Conservation (phyloP, 257 asterid species). For the Ocimum tenuiflorum region DNA sequence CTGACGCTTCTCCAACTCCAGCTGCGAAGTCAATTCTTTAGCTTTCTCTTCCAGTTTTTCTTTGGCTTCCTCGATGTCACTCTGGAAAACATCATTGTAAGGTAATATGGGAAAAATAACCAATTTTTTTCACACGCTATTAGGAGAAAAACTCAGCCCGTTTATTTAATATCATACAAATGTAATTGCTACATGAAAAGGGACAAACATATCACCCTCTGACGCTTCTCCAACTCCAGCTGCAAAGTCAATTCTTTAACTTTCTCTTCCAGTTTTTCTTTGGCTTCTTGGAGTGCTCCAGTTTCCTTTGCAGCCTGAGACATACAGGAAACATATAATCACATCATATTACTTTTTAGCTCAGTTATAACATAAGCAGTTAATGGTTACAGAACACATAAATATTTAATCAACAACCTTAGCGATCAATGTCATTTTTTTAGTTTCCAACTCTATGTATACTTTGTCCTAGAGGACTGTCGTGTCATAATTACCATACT, state of each 20-base stretch:
- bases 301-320: slow-evolving; percentile 85
- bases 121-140: background rate
- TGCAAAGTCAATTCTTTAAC: slow-evolving; percentile 63
- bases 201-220: slow-evolving; percentile 39
- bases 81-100: slow-evolving; percentile 19
- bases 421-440: background rate
- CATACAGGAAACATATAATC: slow-evolving; percentile 11
- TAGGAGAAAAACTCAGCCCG: background rate
- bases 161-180: slow-evolving; percentile 5
- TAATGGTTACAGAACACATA: background rate
- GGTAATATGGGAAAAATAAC: background rate
- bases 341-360: background rate
- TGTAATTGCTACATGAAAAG: slow-evolving; percentile 18
- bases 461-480: background rate
- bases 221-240: slow-evolving; percentile 66
- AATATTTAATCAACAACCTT: too few relatives aligned
- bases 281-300: slow-evolving; percentile 86
- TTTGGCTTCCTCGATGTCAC: slow-evolving; percentile 50
- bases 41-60: too few relatives aligned
- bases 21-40: too few relatives aligned
- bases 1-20: too few relatives aligned
- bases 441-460: background rate
- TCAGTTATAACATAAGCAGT: background rate
- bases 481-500: background rate
- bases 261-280: slow-evolving; percentile 58